Base-by-base conservation (phyloP, 2,329 filamentous ascomycete species). In the Lomentospora prolificans region DNA sequence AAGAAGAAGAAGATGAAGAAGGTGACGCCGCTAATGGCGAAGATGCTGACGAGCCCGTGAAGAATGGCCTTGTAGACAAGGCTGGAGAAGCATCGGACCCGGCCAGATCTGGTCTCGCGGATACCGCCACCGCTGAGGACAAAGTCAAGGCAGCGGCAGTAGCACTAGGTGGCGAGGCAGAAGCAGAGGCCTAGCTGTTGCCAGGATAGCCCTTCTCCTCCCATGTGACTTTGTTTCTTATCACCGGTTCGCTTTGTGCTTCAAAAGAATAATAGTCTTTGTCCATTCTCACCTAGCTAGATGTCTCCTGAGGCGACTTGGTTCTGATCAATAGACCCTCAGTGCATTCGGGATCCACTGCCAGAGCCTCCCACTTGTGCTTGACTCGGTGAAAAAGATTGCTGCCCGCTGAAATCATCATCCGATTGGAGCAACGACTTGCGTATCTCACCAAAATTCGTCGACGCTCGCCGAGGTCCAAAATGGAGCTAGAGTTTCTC, bases 21-120 rank as follows among this genome's bases (percentile, higher is more conserved):
- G 63, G 59, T 1, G 67, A 66, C 4, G 63, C 59, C 3, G 62
- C 62, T 5, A 61, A 61, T 3, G 60, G 58, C 28, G 59, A 55
- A 14, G 58, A 68, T n/a, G 54, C 24, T 46, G 36, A n/a, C 9
- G 6, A 30, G 5, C 44, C 44, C 30, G 31, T 36, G 5, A 19
- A 53, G 28, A 53, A 41, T 17, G 51, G 50, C 27, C 14, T 51
- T 12, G 17, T 25, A 12, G 30, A 10, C 6, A 51, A 51, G 50
- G 27, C 25, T 10, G 30, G 50, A 12, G 30, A 51, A 22, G 50
- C 27, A n/a, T 30, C 14, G 5, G 50, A 19, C 3, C 50, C 50
- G 4, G 25, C 25, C 17, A 14, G 62, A 68, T 14, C 39, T 59
- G 25, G 41, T 46, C 51, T 55, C 46, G 41, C 52, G 58, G 57